phyloP scores from a whole-genome alignment of 164 flowering plant species.

The grape (Vitis vinifera) region DNA sequence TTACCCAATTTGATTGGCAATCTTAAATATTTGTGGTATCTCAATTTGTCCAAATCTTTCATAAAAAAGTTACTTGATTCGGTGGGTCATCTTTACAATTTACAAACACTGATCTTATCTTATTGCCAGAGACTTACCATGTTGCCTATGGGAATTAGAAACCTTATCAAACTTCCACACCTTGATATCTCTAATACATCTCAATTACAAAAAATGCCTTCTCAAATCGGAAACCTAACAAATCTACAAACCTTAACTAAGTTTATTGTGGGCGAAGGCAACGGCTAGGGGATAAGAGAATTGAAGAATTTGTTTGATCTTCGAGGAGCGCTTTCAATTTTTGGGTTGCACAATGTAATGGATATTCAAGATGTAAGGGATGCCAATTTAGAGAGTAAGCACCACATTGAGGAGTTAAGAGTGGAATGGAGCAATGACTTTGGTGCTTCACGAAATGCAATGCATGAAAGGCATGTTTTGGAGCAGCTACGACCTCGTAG shows the following conservation, averaged over 20 bases:
- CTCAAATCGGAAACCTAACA: slow-evolving; percentile 13
- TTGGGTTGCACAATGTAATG: slow-evolving; percentile 10
- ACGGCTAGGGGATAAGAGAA: neutral
- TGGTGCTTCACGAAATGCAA: neutral
- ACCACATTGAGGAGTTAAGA: slow-evolving; percentile 1
- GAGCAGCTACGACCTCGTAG: slow-evolving; percentile 8
- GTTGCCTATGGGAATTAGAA: slow-evolving; percentile 20
- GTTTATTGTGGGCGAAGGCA: slow-evolving; percentile 3
- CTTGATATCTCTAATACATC: slow-evolving; percentile 8
- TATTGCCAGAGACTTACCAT: neutral
- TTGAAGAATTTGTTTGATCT: slow-evolving; percentile 4
- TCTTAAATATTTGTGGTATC: too few relatives aligned
- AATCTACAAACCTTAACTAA: neutral
- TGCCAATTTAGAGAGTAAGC: slow-evolving; percentile 17
- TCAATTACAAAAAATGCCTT: slow-evolving; percentile 10
- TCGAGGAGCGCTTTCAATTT: slow-evolving; percentile 4
- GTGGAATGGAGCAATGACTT: slow-evolving; percentile 9
- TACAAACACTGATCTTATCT: neutral
- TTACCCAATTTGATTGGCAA: too few relatives aligned
- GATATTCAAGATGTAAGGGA: slow-evolving; percentile 9
- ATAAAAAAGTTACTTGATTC: too few relatives aligned
- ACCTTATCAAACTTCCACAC: slow-evolving; percentile 23
- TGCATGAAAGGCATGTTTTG: slow-evolving; percentile 1
- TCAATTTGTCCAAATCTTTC: too few relatives aligned
- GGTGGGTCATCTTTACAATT: neutral